phyloP scores from a whole-genome alignment of 305 asterid genomes.

The Ilex paraguariensis region DNA sequence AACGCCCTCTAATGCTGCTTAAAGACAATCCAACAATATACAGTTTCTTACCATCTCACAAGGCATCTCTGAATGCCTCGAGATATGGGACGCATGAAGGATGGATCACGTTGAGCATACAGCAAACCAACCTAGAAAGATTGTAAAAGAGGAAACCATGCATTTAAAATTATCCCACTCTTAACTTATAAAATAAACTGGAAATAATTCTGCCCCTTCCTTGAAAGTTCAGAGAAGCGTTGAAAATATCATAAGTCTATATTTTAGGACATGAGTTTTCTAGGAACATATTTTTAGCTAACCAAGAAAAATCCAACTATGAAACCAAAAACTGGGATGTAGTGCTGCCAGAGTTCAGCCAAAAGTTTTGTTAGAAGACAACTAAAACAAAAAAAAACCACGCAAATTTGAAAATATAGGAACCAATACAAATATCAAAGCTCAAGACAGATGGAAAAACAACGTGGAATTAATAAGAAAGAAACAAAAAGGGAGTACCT shows the following conservation, averaged over 20 bases:
- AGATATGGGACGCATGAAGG: slow-evolving; percentile 80
- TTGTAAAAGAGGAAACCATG: neutral
- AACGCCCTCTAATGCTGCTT: slow-evolving; percentile 14
- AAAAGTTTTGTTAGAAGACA: too few relatives aligned
- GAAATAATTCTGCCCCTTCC: too few relatives aligned
- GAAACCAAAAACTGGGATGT: neutral
- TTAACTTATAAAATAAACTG: neutral
- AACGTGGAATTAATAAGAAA: neutral
- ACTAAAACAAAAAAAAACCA: too few relatives aligned
- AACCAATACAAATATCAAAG: slow-evolving; percentile 8
- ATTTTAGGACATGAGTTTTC: neutral
- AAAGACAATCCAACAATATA: slow-evolving; percentile 9
- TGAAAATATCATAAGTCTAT: neutral
- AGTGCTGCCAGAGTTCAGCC: neutral
- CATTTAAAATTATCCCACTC: neutral
- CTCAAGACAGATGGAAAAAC: slow-evolving; percentile 3
- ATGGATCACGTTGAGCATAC: slow-evolving; percentile 83
- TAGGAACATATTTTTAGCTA: neutral
- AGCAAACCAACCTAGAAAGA: slow-evolving; percentile 69
- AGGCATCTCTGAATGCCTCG: slow-evolving; percentile 92
- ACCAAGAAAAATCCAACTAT: too few relatives aligned
- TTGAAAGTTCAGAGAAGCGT: neutral
- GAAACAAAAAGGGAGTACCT: slow-evolving; percentile 38
- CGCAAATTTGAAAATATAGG: neutral
- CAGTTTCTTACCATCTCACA: slow-evolving; percentile 75